Evolutionary conservation across 2,329 filamentous ascomycete genomes (phyloP).

Genomic region (Paecilomyces sp.): DNA sequence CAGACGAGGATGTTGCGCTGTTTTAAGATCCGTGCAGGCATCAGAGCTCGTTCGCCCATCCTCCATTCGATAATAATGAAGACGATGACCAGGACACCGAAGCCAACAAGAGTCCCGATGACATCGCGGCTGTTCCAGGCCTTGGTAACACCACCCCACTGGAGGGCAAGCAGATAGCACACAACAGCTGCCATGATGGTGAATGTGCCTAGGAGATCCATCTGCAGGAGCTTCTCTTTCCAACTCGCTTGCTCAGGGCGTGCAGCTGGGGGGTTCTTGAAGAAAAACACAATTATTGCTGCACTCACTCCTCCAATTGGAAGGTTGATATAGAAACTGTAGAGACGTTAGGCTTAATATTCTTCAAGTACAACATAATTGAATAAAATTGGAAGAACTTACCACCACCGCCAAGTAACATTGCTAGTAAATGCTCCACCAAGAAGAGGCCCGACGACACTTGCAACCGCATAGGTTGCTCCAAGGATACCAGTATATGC

Average conservation of each 20-base stretch:
- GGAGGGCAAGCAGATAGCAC: constrained; percentile 18
- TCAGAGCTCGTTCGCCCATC: constrained; percentile 17
- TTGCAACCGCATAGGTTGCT: constrained; percentile 43
- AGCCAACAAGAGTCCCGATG: constrained; percentile 15
- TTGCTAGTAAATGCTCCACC: constrained; percentile 40
- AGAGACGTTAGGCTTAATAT: neutral
- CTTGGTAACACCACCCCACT: constrained; percentile 19
- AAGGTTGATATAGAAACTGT: constrained; percentile 27
- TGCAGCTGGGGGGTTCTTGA: constrained; percentile 12
- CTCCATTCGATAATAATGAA: constrained; percentile 16
- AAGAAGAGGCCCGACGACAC: constrained; percentile 42
- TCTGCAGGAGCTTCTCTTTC: constrained; percentile 12
- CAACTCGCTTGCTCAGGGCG: constrained; percentile 6
- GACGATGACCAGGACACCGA: constrained; percentile 11
- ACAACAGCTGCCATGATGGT: constrained; percentile 17
- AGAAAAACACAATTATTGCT: constrained; percentile 18
- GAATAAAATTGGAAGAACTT: neutral
- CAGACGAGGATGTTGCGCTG: constrained; percentile 27
- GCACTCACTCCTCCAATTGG: constrained; percentile 21
- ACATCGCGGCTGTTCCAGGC: constrained; percentile 15
- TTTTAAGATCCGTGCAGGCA: constrained; percentile 28
- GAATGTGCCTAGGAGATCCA: constrained; percentile 16
- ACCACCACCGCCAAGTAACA: constrained; percentile 40
- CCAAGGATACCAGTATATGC: constrained; percentile 39
- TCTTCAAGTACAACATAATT: neutral